Evolutionary conservation across 768 basidiomycete genomes (phyloP), one percentile per base, ranked within the genome.

Genomic region (Boletus subcaerulescens): DNA sequence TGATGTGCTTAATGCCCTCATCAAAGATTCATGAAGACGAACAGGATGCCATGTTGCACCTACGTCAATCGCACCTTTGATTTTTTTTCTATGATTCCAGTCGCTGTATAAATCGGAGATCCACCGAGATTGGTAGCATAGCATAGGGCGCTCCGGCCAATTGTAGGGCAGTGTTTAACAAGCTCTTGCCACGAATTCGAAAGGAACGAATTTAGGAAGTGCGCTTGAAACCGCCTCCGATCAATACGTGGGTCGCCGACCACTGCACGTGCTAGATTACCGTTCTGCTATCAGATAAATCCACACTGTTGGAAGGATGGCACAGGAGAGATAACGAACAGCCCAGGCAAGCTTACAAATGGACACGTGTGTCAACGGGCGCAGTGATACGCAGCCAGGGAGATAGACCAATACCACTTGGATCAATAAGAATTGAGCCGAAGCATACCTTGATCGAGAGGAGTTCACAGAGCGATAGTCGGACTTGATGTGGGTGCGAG

Each of bases 181-280:
- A 63, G 50, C 49, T 56, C 56, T 55, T 64, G 49, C 56, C 56
- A 57, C 57, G 58, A 50, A 56, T 31, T 66, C 36, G 43, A 53
- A 66, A 48, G 53, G 51, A 51, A 43, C 48, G 55, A 56, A 49
- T 22, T 38, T 52, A 32, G 55, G 57, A 62, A 66, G 56, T 33
- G 53, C 52, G 47, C 40, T 52, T 43, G 42, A 54, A 56, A 56
- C 55, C 58, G 60, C 64, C 60, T 57, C 67, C 66, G 66, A 69
- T 67, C 66, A 59, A 39, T 57, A n/a, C 48, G 42, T 53, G 60
- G 56, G 57, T 60, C 66, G 49, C 18, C 47, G 55, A 69, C 66
- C 67, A 67, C 57, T 48, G 62, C 67, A 62, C 17, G 40, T 46
- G 48, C 35, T 18, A 32, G 48, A 54, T 26, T 32, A 9, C 40